A percentile compares a stretch with the other conserved stretches of the same genome.
Conservation (phyloP, 352 stramenopile species). For the Globisporangium polare region DNA sequence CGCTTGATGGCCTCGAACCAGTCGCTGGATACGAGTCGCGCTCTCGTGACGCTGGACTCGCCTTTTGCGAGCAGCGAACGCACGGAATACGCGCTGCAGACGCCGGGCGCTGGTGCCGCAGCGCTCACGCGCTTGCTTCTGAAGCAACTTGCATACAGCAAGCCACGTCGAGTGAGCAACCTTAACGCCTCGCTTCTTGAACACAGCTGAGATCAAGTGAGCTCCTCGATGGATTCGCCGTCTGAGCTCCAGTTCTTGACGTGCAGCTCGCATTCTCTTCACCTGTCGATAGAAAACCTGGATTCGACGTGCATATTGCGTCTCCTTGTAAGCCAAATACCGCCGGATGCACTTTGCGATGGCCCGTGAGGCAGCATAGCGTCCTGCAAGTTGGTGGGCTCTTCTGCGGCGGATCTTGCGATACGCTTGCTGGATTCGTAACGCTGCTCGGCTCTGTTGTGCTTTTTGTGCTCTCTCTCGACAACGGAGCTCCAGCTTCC, state of each 20-base stretch:
- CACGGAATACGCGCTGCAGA: conserved; percentile 18
- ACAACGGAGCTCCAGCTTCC: background rate
- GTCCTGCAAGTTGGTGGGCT: background rate
- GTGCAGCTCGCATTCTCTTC: background rate
- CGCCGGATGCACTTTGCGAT: background rate
- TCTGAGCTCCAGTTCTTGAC: background rate
- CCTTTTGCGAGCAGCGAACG: background rate
- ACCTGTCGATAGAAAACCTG: background rate
- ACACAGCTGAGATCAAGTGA: background rate
- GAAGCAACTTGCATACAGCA: background rate
- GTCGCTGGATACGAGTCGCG: conserved; percentile 15
- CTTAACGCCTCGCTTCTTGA: background rate
- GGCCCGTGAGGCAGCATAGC: background rate
- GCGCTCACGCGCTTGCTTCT: background rate
- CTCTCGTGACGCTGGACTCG: background rate
- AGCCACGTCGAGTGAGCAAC: background rate
- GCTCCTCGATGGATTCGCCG: background rate
- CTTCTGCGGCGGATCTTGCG: background rate
- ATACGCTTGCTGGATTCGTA: background rate
- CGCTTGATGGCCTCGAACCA: conserved; percentile 7
- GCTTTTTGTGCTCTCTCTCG: background rate
- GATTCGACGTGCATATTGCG: background rate
- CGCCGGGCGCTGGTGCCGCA: background rate
- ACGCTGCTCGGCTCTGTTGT: background rate
- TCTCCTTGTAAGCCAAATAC: too few species aligned